Base-by-base conservation (phyloP, 73 alveolate species). In the Stentor roeselii region DNA sequence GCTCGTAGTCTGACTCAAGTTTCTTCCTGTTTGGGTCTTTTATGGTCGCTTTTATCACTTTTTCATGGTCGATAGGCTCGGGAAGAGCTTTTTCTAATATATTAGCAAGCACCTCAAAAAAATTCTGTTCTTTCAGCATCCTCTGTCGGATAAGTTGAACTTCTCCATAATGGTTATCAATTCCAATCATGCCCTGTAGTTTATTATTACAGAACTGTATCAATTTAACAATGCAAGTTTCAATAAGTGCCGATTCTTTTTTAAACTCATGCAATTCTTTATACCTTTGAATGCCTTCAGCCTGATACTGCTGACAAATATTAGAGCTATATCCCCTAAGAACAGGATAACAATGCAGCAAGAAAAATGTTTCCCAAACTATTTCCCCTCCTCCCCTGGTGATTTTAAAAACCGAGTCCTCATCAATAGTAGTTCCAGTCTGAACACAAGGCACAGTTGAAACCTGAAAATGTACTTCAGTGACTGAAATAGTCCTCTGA, bases 311-410 rank as follows among this genome's bases (percentile, higher is more conserved):
- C 27, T 61, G 82, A 61, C 11, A 11, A 30, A 76, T 21, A n/a
- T 39, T 21, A 1, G 32, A 36, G 1, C 36, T 27, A 39, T 36
- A 76, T 1, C 39, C n/a, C 38, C 21, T 76, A 37, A 76, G 84
- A 27, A 76, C 34, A 39, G 84, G 84, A 76, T 41, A 76, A 35
- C 84, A 76, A 38, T 76, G 27, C 1, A 76, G 75, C 2, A 76
- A 40, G 84, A 76, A 76, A 39, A 76, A 38, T 21, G 67, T 37
- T 76, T 76, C 84, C 74, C 84, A 76, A n/a, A 76, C 34, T 21
- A 39, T 37, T 41, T 76, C 74, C 21, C 39, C 31, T 31, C 39
- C 34, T 0, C 82, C 84, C 34, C 39, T 76, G 27, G 15, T n/a
- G 14, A 39, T 34, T 76, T 76, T 76, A 34, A 37, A 76, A 37